Percentiles rank a stretch among this genome's conserved stretches.
These are phyloP conservation scores for Dicorynia guianensis DNA, from an alignment of 306 rosid genomes.

Conservation along the genomic window DNA sequence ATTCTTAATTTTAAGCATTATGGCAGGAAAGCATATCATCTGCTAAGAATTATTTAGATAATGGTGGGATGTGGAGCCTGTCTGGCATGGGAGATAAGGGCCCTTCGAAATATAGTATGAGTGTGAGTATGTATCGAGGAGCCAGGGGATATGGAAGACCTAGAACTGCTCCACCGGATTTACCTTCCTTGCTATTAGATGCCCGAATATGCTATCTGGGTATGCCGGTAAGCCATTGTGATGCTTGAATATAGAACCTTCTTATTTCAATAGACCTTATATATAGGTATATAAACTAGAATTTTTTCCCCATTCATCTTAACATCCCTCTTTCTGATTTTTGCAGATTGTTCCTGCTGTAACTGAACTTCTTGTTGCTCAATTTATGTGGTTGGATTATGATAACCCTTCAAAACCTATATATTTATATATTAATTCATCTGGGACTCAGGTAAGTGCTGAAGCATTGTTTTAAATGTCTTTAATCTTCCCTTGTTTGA, in stretches of 20 bases:
- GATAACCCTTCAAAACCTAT: slow-evolving; percentile 84
- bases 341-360: slow-evolving; percentile 93
- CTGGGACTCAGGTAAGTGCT: slow-evolving; percentile 84
- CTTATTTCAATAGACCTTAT: slow-evolving; percentile 5
- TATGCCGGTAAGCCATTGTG: slow-evolving; percentile 80
- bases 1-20: slow-evolving; percentile 33
- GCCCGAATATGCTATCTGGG: slow-evolving; percentile 88
- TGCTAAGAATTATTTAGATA: slow-evolving; percentile 68
- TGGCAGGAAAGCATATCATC: slow-evolving; percentile 86
- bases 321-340: slow-evolving; percentile 39
- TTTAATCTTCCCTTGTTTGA: neutral
- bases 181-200: slow-evolving; percentile 92
- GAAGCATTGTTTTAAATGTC: slow-evolving; percentile 28
- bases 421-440: slow-evolving; percentile 85
- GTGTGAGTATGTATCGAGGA: slow-evolving; percentile 85
- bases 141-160: slow-evolving; percentile 81
- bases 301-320: slow-evolving; percentile 17
- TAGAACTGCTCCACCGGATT: slow-evolving; percentile 87
- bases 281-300: neutral
- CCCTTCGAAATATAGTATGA: slow-evolving; percentile 78
- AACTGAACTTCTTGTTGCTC: slow-evolving; percentile 89
- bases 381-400: slow-evolving; percentile 94
- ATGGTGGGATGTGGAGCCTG: slow-evolving; percentile 83
- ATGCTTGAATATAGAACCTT: neutral
- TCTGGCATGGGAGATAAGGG: slow-evolving; percentile 56